Percentiles rank a stretch among this genome's conserved stretches.
phyloP scores from a whole-genome alignment of 768 basidiomycete genomes.

The Cantharellus anzutake region DNA sequence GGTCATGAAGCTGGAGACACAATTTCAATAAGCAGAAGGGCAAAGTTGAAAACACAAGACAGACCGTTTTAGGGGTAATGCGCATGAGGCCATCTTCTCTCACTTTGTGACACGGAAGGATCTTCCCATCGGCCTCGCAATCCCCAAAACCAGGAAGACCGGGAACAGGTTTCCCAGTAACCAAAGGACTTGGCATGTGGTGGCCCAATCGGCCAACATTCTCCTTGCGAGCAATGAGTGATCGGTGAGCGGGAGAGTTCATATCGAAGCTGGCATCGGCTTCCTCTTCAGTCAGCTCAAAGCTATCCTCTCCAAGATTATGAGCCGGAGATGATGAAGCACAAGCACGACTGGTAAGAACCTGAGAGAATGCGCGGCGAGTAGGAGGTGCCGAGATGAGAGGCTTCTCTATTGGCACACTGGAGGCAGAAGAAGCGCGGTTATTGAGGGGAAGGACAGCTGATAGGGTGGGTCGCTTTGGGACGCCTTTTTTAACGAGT shows the following conservation, averaged over 20 bases:
- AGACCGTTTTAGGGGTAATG: slow-evolving; percentile 58
- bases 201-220: slow-evolving; percentile 19
- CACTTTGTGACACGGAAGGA: slow-evolving; percentile 83
- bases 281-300: slow-evolving; percentile 34
- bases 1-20: slow-evolving; percentile 16
- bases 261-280: not conserved
- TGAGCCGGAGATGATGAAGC: not conserved
- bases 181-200: slow-evolving; percentile 11
- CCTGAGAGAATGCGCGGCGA: not conserved
- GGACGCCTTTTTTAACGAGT: not conserved
- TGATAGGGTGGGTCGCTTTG: not conserved
- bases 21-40: slow-evolving; percentile 20
- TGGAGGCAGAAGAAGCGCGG: not conserved
- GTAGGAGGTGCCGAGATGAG: not conserved
- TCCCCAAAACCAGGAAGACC: slow-evolving; percentile 79
- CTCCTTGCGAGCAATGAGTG: not conserved
- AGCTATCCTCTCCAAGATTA: slow-evolving; percentile 6
- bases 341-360: not conserved
- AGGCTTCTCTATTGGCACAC: not conserved
- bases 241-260: not conserved
- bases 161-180: not conserved
- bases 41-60: not conserved
- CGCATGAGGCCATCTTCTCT: slow-evolving; percentile 92
- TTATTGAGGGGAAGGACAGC: not conserved
- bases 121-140: slow-evolving; percentile 83